Evolutionary conservation across 768 basidiomycete species (phyloP).

Genomic region (Boletus pseudo-olivaceus): DNA sequence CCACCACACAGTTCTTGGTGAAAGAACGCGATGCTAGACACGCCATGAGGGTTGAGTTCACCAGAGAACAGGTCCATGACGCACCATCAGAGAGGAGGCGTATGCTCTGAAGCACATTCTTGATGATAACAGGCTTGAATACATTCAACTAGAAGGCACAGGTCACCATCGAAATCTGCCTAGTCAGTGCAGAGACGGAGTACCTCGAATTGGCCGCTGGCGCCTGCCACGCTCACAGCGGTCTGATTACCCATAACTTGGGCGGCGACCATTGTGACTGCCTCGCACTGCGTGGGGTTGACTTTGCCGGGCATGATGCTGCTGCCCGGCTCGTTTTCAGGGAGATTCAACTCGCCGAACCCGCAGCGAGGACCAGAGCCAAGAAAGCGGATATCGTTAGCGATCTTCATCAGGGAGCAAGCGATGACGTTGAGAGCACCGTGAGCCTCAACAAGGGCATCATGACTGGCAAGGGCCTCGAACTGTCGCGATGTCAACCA

Average conservation of each 20-base stretch:
- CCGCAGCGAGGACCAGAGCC: slow-evolving; percentile 98
- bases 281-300: slow-evolving; percentile 99
- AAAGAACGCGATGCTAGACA: slow-evolving; percentile 79
- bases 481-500: slow-evolving; percentile 52
- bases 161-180: slow-evolving; percentile 7
- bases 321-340: slow-evolving; percentile 98
- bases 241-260: slow-evolving; percentile 99
- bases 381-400: slow-evolving; percentile 97
- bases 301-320: slow-evolving; percentile 99
- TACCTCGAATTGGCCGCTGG: slow-evolving; percentile 97
- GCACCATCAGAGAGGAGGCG: slow-evolving; percentile 87
- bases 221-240: slow-evolving; percentile 85
- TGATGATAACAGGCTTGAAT: slow-evolving; percentile 98
- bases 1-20: slow-evolving; percentile 95
- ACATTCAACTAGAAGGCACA: slow-evolving; percentile 75
- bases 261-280: slow-evolving; percentile 96
- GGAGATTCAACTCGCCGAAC: slow-evolving; percentile 88
- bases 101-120: slow-evolving; percentile 95
- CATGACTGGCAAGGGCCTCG: slow-evolving; percentile 96
- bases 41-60: slow-evolving; percentile 5
- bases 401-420: slow-evolving; percentile 99
- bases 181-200: slow-evolving; percentile 16
- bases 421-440: slow-evolving; percentile 95
- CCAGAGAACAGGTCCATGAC: slow-evolving; percentile 18
- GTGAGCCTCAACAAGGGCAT: slow-evolving; percentile 95